phyloP scores from a whole-genome alignment of 495 filamentous ascomycete species.

The Aspergillus avenaceus region DNA sequence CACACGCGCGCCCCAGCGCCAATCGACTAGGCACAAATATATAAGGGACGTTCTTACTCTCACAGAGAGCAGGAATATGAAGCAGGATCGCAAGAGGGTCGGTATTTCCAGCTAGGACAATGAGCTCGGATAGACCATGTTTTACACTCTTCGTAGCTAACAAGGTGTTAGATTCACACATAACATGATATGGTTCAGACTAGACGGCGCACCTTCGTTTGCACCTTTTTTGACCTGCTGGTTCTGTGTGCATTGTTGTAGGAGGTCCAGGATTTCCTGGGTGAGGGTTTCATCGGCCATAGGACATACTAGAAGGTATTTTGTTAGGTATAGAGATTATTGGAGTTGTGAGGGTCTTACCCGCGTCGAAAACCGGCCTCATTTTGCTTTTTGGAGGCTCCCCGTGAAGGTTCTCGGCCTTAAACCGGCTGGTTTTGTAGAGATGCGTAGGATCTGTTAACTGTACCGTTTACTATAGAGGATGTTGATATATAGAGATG shows the following conservation, averaged over 20 bases:
- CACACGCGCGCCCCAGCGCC: slow-evolving; percentile 64
- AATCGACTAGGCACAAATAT: slow-evolving; percentile 56
- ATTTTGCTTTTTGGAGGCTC: no score
- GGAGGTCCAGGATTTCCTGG: slow-evolving; percentile 73
- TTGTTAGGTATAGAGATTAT: no score
- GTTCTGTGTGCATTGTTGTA: slow-evolving; percentile 79
- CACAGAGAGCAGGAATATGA: slow-evolving; percentile 79
- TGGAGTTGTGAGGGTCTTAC: no score
- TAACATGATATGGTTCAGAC: no score
- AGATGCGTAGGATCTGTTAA: no score
- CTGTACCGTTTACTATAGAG: no score
- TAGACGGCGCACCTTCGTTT: slow-evolving; percentile 31
- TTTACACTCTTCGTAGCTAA: slow-evolving; percentile 71
- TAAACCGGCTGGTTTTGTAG: no score
- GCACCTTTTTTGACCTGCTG: slow-evolving; percentile 80
- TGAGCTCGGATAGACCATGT: slow-evolving; percentile 77
- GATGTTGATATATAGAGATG: no score
- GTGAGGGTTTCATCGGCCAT: slow-evolving; percentile 71
- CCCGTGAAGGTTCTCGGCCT: no score
- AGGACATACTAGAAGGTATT: slow-evolving; percentile 88
- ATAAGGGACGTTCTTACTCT: slow-evolving; percentile 74
- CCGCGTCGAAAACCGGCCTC: no score
- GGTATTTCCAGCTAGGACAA: slow-evolving; percentile 82
- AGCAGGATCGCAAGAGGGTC: slow-evolving; percentile 78
- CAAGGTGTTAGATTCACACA: no score